Percentiles rank a stretch among this genome's conserved stretches.
Evolutionary conservation across 805 yeast genomes (phyloP).

Genomic region (Barnettozyma sucrosica): DNA sequence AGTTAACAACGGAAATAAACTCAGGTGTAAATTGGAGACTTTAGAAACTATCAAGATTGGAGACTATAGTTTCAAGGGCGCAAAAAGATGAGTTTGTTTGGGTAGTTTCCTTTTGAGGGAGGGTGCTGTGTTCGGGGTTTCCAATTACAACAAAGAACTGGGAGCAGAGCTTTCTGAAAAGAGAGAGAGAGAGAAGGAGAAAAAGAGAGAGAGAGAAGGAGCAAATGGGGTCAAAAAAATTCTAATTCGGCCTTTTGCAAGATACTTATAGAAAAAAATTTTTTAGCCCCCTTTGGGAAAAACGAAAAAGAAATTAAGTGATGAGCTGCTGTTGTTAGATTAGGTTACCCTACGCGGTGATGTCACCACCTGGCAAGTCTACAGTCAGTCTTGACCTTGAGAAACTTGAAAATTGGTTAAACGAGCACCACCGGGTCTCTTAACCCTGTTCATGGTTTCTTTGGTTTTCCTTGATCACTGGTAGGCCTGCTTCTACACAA

Average conservation of each 20-base stretch:
- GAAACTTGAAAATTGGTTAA: not conserved
- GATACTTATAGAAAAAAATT: conserved; percentile 11
- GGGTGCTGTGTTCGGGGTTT: conserved; percentile 2
- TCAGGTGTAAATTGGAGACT: not conserved
- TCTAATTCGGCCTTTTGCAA: conserved; percentile 2
- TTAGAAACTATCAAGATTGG: conserved; percentile 6
- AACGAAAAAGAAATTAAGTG: conserved; percentile 5
- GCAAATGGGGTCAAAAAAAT: conserved; percentile 12
- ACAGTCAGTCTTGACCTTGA: not conserved
- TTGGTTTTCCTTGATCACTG: no score
- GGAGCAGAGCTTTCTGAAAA: conserved; percentile 28
- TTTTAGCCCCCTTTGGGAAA: not conserved
- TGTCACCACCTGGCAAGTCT: not conserved
- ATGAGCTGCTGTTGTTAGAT: conserved; percentile 9
- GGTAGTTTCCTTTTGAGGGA: conserved; percentile 2
- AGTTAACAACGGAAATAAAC: conserved; percentile 1
- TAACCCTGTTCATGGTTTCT: not conserved
- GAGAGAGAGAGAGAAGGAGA: conserved; percentile 28
- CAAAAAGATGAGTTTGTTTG: not conserved
- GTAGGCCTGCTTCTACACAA: not conserved
- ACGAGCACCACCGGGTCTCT: not conserved
- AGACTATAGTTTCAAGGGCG: conserved; percentile 8
- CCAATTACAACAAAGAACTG: conserved; percentile 12
- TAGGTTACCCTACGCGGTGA: not conserved
- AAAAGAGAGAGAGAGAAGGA: conserved; percentile 20